Evolutionary conservation across 2,329 filamentous ascomycete species (phyloP).

Genomic region (Microcyclosporella mali): DNA sequence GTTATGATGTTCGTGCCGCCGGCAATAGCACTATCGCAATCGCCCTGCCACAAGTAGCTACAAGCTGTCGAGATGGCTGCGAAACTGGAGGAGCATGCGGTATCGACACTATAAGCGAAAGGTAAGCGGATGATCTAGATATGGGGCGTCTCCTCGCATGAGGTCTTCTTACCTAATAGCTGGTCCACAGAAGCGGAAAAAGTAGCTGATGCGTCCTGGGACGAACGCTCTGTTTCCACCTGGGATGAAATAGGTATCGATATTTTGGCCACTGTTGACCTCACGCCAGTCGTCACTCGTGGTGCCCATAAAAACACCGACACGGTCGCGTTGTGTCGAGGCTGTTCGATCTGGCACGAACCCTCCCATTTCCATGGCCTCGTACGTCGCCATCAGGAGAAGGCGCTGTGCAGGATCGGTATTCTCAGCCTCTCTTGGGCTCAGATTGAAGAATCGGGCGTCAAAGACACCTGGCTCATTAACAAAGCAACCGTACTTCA

Average conservation of each 20-base stretch:
- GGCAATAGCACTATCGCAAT: conserved; percentile 26
- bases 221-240: conserved; percentile 25
- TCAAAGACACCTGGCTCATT: conserved; percentile 36
- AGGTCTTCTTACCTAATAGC: too few species aligned
- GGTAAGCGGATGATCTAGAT: too few species aligned
- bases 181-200: conserved; percentile 10
- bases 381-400: conserved; percentile 13
- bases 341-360: conserved; percentile 23
- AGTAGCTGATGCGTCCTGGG: conserved; percentile 19
- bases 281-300: conserved; percentile 32
- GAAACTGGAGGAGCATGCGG: conserved; percentile 27
- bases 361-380: conserved; percentile 16
- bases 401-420: conserved; percentile 12
- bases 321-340: conserved; percentile 23
- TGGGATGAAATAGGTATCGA: conserved; percentile 23
- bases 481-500: conserved; percentile 35
- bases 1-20: conserved; percentile 28
- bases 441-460: conserved; percentile 37
- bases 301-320: conserved; percentile 33
- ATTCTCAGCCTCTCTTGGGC: conserved; percentile 21
- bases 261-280: conserved; percentile 22
- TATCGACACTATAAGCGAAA: too few species aligned
- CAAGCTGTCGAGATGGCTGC: conserved; percentile 16
- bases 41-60: conserved; percentile 24
- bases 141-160: too few species aligned